Percentiles rank a stretch among this genome's conserved stretches.
phyloP scores from a whole-genome alignment of 2,329 filamentous ascomycete species.

The Paraconiothyrium sp. region DNA sequence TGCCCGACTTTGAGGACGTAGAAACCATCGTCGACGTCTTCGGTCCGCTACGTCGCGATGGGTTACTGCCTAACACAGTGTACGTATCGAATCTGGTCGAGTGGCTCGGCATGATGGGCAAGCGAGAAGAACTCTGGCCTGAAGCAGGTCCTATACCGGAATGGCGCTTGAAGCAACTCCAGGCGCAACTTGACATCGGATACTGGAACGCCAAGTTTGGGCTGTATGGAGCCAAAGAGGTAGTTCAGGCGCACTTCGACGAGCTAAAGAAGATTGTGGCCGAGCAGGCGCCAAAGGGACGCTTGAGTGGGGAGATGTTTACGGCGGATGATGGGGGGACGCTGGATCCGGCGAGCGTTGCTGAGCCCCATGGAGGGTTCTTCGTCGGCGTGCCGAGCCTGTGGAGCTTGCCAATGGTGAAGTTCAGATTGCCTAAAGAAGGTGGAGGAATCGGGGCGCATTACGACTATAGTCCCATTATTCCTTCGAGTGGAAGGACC shows the following conservation, averaged over 20 bases:
- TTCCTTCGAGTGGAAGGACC: constrained; percentile 47
- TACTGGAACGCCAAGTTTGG: constrained; percentile 59
- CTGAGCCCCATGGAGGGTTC: constrained; percentile 42
- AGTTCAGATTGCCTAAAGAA: constrained; percentile 40
- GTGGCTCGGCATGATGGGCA: constrained; percentile 56
- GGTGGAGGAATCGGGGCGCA: constrained; percentile 43
- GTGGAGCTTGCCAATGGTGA: constrained; percentile 45
- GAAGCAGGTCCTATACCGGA: constrained; percentile 57
- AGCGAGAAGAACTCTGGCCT: constrained; percentile 56
- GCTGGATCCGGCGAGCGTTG: constrained; percentile 50
- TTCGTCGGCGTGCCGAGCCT: constrained; percentile 44
- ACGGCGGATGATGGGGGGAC: constrained; percentile 50
- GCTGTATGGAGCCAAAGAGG: constrained; percentile 53
- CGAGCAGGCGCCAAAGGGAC: constrained; percentile 50
- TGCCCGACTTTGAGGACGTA: constrained; percentile 58
- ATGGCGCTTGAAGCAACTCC: constrained; percentile 56
- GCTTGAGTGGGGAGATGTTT: constrained; percentile 51
- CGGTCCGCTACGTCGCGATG: constrained; percentile 55
- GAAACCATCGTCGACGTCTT: constrained; percentile 58
- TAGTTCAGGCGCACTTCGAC: constrained; percentile 58
- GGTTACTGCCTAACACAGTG: constrained; percentile 54
- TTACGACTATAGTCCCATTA: constrained; percentile 45
- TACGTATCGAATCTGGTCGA: constrained; percentile 60
- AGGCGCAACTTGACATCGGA: constrained; percentile 53
- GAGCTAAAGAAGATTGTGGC: constrained; percentile 50